phyloP scores from a whole-genome alignment of 495 filamentous ascomycete species.

The Lepraria neglecta region DNA sequence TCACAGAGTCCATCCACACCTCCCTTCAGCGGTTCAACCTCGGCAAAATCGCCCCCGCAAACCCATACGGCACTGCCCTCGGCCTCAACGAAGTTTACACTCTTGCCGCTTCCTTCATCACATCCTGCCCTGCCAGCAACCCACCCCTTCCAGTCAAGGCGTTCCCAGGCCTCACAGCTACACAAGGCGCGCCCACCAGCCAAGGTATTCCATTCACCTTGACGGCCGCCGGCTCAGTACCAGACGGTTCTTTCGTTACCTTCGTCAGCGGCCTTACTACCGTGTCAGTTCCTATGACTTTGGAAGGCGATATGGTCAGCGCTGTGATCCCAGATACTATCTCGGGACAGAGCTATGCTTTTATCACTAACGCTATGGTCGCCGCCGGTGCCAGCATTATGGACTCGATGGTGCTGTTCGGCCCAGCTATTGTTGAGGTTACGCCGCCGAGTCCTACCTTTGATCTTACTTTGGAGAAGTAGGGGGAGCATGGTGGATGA shows the following conservation, averaged over 20 bases:
- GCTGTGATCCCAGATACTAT: constrained; percentile 30
- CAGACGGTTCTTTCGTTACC: constrained; percentile 17
- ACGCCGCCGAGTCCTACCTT: constrained; percentile 13
- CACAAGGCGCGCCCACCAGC: constrained; percentile 17
- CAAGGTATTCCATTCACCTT: constrained; percentile 12
- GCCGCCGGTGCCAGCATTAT: not conserved
- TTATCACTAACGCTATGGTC: constrained; percentile 28
- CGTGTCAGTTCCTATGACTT: constrained; percentile 23
- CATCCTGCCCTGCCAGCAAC: constrained; percentile 46
- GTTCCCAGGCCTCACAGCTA: constrained; percentile 42
- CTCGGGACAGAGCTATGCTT: constrained; percentile 34
- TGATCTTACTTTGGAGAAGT: not conserved
- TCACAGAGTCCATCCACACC: constrained; percentile 53
- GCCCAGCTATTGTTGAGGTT: constrained; percentile 37
- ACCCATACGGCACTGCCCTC: constrained; percentile 51
- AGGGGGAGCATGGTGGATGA: not conserved
- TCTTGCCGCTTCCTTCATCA: constrained; percentile 52
- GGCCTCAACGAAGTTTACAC: constrained; percentile 51
- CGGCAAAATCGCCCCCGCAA: constrained; percentile 43
- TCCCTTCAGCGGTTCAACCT: constrained; percentile 47
- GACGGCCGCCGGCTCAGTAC: constrained; percentile 6
- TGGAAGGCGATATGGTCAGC: constrained; percentile 24
- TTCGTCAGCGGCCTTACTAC: constrained; percentile 34
- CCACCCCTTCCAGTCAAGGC: constrained; percentile 48
- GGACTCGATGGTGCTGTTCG: constrained; percentile 34